These are phyloP conservation scores for Erythrophleum fordii DNA, from an alignment of 306 rosid genomes.

Conservation along the genomic window DNA sequence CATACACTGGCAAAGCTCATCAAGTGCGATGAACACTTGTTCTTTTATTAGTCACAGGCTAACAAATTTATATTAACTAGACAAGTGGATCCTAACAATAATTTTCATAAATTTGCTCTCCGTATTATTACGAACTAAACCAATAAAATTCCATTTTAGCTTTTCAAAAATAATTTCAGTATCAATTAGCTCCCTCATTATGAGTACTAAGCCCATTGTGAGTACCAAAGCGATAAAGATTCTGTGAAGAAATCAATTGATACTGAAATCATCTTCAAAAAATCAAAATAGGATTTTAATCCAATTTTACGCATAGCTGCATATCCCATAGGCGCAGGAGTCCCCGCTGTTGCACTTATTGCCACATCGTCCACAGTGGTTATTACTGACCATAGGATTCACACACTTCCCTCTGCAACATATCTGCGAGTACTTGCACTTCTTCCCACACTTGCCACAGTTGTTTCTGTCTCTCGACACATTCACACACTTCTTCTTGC, in stretches of 20 bases:
- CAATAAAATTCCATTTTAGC: too few species aligned
- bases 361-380: constrained; percentile 65
- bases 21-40: background rate
- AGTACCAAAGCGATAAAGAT: too few species aligned
- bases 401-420: constrained; percentile 75
- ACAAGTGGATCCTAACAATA: constrained; percentile 10
- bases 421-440: constrained; percentile 57
- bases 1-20: background rate
- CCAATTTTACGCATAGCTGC: constrained; percentile 63
- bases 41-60: background rate
- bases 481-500: constrained; percentile 62
- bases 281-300: too few species aligned
- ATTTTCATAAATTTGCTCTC: background rate
- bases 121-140: background rate
- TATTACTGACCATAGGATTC: constrained; percentile 46
- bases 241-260: too few species aligned
- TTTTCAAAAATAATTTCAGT: too few species aligned
- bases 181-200: too few species aligned
- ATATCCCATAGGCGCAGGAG: constrained; percentile 60
- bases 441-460: constrained; percentile 69
- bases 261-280: too few species aligned
- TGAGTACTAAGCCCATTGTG: too few species aligned
- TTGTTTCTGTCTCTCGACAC: constrained; percentile 52
- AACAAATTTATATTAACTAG: background rate
- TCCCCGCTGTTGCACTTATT: constrained; percentile 58